Percentiles rank a stretch among this genome's conserved stretches.
phyloP scores from a whole-genome alignment of 352 stramenopile genomes.

The Phytophthora ohioensis region DNA sequence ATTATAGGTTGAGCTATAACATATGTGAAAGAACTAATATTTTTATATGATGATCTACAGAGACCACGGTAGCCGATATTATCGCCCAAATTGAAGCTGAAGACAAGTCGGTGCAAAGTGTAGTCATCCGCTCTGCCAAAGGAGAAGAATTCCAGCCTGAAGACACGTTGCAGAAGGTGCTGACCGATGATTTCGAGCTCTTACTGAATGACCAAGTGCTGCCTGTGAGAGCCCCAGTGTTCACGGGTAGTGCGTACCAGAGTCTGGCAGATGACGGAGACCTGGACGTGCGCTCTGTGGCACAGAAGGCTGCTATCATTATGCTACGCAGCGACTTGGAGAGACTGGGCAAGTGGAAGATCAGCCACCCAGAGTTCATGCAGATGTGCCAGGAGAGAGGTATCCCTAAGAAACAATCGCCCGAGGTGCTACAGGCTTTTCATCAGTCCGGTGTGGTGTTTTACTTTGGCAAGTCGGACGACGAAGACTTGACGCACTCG shows the following conservation, averaged over 20 bases:
- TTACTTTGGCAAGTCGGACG: slow-evolving; percentile 80
- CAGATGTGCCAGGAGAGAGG: slow-evolving; percentile 73
- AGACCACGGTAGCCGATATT: slow-evolving; percentile 80
- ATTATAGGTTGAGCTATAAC: neutral
- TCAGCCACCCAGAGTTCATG: slow-evolving; percentile 75
- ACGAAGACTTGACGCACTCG: slow-evolving; percentile 76
- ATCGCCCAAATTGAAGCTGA: slow-evolving; percentile 81
- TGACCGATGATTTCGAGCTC: slow-evolving; percentile 87
- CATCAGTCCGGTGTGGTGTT: slow-evolving; percentile 83
- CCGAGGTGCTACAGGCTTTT: slow-evolving; percentile 78
- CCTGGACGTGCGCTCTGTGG: slow-evolving; percentile 81
- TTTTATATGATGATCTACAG: slow-evolving; percentile 35
- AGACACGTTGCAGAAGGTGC: slow-evolving; percentile 71
- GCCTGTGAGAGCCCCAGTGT: slow-evolving; percentile 74
- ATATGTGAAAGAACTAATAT: slow-evolving; percentile 1
- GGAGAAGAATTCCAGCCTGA: slow-evolving; percentile 67
- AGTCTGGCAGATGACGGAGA: slow-evolving; percentile 78
- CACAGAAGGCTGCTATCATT: slow-evolving; percentile 85
- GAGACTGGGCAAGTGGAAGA: slow-evolving; percentile 81
- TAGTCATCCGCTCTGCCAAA: slow-evolving; percentile 69
- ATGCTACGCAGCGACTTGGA: slow-evolving; percentile 77
- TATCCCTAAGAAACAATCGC: slow-evolving; percentile 86
- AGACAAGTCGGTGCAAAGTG: slow-evolving; percentile 73
- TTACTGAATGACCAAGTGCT: slow-evolving; percentile 83
- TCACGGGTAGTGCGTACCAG: slow-evolving; percentile 76